Evolutionary conservation across 1,284 basidiomycete genomes (phyloP).

Genomic region (Fomitopsis schrenkii): DNA sequence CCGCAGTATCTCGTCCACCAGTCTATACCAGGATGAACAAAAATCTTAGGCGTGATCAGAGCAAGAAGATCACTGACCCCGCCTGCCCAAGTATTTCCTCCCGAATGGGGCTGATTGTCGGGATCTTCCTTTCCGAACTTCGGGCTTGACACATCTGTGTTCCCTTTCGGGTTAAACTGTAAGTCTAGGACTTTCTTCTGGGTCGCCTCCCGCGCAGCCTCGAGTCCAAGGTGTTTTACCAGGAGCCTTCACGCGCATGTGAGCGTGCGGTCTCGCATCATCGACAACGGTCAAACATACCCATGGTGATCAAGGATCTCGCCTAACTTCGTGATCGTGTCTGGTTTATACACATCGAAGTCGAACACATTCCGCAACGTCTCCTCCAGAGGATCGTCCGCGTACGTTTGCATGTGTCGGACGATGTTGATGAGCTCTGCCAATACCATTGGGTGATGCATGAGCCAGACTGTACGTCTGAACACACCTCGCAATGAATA

Average conservation of each 20-base stretch:
- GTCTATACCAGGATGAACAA: conserved; percentile 33
- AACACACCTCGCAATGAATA: conserved; percentile 57
- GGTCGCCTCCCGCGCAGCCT: conserved; percentile 48
- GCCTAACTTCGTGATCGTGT: conserved; percentile 55
- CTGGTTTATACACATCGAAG: conserved; percentile 62
- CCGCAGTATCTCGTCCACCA: conserved; percentile 64
- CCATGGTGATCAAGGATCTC: conserved; percentile 57
- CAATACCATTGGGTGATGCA: neutral
- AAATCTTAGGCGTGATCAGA: neutral
- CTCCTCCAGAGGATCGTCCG: conserved; percentile 49
- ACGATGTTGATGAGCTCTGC: conserved; percentile 63
- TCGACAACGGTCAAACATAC: conserved; percentile 24
- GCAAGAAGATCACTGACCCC: conserved; percentile 41
- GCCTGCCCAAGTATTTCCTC: conserved; percentile 60
- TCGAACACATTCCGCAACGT: conserved; percentile 63
- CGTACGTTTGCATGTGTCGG: conserved; percentile 57
- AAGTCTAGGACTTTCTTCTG: conserved; percentile 50
- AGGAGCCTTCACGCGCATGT: conserved; percentile 34
- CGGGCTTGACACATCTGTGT: conserved; percentile 43
- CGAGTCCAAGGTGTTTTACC: conserved; percentile 49
- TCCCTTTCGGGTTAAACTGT: conserved; percentile 49
- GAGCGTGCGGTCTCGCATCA: neutral
- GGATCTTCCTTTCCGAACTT: conserved; percentile 59
- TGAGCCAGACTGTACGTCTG: no score
- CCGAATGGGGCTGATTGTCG: conserved; percentile 47